A percentile compares a stretch with the other conserved stretches of the same genome.
Conservation (phyloP, 1,284 basidiomycete genomes). For the Marasmius oreades region DNA sequence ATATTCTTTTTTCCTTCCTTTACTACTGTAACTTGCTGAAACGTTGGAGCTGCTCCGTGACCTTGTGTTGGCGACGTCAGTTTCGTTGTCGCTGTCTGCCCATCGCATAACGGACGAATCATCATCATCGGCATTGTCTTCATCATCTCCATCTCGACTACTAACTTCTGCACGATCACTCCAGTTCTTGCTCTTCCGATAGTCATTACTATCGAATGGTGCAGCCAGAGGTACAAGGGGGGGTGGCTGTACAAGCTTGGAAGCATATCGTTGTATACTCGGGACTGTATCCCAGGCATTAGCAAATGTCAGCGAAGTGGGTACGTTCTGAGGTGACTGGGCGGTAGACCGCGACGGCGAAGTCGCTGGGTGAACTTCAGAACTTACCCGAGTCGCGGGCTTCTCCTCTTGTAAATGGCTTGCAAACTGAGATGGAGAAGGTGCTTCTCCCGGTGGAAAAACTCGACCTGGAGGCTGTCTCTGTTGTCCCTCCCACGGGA, state of each 20-base stretch:
- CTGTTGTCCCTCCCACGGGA: constrained; percentile 87
- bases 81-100: constrained; percentile 35
- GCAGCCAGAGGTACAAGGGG: constrained; percentile 38
- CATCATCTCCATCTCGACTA: constrained; percentile 79
- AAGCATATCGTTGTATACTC: constrained; percentile 74
- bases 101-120: constrained; percentile 31
- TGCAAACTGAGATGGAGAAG: constrained; percentile 50
- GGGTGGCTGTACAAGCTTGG: constrained; percentile 54
- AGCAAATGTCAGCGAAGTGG: constrained; percentile 55
- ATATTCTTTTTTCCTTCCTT: constrained; percentile 48
- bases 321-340: constrained; percentile 35
- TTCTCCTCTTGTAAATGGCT: constrained; percentile 31
- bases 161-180: constrained; percentile 58
- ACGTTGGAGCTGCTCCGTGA: constrained; percentile 37
- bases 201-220: constrained; percentile 42
- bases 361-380: constrained; percentile 27
- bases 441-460: constrained; percentile 70
- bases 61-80: constrained; percentile 21
- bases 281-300: constrained; percentile 86
- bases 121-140: constrained; percentile 71
- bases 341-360: constrained; percentile 25
- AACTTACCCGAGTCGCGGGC: constrained; percentile 28
- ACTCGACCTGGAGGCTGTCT: constrained; percentile 65
- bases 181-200: constrained; percentile 40
- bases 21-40: constrained; percentile 29